These are phyloP conservation scores for Phytophthora brassicae DNA, from an alignment of 352 stramenopile species.

Conservation along the genomic window DNA sequence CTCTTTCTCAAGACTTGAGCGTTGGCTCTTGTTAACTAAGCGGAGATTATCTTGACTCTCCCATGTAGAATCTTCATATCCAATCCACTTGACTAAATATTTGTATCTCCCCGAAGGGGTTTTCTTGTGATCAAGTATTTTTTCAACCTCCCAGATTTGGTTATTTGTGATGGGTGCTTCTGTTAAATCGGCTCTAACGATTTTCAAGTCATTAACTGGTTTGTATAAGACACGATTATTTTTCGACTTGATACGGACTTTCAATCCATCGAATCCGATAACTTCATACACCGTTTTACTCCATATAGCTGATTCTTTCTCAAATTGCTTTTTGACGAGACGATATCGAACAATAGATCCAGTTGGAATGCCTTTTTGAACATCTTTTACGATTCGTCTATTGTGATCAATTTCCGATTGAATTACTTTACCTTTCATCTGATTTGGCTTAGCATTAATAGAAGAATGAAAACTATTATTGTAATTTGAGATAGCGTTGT, in stretches of 20 bases:
- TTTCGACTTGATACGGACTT: conserved; percentile 26
- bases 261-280: conserved; percentile 27
- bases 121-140: conserved; percentile 19
- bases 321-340: conserved; percentile 14
- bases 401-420: conserved; percentile 11
- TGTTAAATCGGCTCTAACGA: conserved; percentile 18
- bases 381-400: conserved; percentile 10
- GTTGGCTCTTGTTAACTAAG: conserved; percentile 18
- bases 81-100: conserved; percentile 33
- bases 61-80: conserved; percentile 20
- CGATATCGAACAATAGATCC: conserved; percentile 18
- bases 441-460: conserved; percentile 21
- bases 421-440: conserved; percentile 22
- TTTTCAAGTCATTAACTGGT: conserved; percentile 24
- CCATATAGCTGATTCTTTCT: no score
- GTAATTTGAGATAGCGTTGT: conserved; percentile 22
- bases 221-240: conserved; percentile 31
- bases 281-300: conserved; percentile 18
- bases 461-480: conserved; percentile 19
- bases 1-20: not conserved
- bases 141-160: conserved; percentile 24
- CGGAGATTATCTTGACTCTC: conserved; percentile 26
- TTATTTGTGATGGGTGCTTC: conserved; percentile 11
- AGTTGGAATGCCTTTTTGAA: conserved; percentile 7
- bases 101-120: conserved; percentile 13